phyloP scores from a whole-genome alignment of 1,284 basidiomycete species.

The Cystobasidium slooffiae region DNA sequence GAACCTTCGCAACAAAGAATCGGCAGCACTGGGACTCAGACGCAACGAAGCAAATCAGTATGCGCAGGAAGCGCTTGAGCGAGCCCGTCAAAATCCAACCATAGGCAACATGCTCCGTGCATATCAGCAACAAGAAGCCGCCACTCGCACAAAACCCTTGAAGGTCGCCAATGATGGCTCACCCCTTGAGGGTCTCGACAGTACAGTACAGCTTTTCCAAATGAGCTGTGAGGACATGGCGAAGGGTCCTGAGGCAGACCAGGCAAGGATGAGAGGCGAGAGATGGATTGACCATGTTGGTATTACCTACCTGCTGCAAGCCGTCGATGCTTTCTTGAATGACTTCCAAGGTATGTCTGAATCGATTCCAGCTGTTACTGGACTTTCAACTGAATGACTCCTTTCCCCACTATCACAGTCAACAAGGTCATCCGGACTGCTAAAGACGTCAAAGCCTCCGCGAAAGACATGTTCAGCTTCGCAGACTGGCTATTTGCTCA shows the following conservation, averaged over 20 bases:
- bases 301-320: conserved; percentile 13
- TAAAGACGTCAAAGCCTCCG: conserved; percentile 35
- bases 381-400: not conserved
- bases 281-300: conserved; percentile 39
- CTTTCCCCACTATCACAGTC: conserved; percentile 18
- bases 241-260: conserved; percentile 36
- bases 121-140: conserved; percentile 42
- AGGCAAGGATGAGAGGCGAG: conserved; percentile 29
- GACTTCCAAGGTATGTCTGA: conserved; percentile 35
- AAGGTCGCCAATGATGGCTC: conserved; percentile 18
- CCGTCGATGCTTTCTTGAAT: conserved; percentile 39
- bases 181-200: conserved; percentile 36
- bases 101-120: conserved; percentile 42
- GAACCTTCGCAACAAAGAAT: conserved; percentile 36
- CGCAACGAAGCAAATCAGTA: conserved; percentile 23
- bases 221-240: conserved; percentile 44
- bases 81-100: conserved; percentile 32
- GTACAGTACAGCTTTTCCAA: conserved; percentile 38
- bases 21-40: conserved; percentile 12
- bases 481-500: conserved; percentile 43
- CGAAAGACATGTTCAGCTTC: conserved; percentile 38
- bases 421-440: conserved; percentile 36
- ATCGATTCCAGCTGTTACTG: not conserved
- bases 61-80: conserved; percentile 24
- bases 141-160: conserved; percentile 25